A percentile compares a stretch with the other conserved stretches of the same genome.
These are phyloP conservation scores for Sporothrix curviconia DNA, from an alignment of 2,329 filamentous ascomycete genomes.

Conservation along the genomic window DNA sequence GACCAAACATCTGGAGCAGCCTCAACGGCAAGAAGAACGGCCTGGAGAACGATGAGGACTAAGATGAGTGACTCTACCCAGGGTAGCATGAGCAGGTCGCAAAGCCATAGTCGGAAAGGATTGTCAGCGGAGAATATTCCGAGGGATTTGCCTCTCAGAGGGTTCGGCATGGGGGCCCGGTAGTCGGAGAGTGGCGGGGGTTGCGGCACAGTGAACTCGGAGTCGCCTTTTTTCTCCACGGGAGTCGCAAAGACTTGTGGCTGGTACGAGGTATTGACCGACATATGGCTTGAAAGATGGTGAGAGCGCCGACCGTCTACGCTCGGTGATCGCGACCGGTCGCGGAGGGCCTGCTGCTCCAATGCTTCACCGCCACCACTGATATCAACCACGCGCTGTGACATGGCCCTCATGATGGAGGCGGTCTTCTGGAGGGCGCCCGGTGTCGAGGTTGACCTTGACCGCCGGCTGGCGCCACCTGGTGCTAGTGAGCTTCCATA, in stretches of 20 bases:
- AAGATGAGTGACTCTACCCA: conserved; percentile 82
- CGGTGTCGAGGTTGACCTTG: conserved; percentile 56
- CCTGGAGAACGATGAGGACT: conserved; percentile 79
- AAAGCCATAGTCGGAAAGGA: conserved; percentile 64
- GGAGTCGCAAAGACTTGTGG: conserved; percentile 40
- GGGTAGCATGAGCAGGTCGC: conserved; percentile 79
- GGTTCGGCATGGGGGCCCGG: conserved; percentile 53
- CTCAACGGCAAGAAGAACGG: conserved; percentile 80
- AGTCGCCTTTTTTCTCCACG: conserved; percentile 38
- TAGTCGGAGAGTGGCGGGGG: conserved; percentile 26
- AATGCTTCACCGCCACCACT: conserved; percentile 84
- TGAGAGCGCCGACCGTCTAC: conserved; percentile 44
- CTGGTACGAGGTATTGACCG: conserved; percentile 45
- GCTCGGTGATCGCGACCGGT: conserved; percentile 51
- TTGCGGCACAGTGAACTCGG: conserved; percentile 27
- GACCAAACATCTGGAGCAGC: conserved; percentile 64
- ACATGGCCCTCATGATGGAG: conserved; percentile 78
- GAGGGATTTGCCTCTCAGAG: conserved; percentile 76
- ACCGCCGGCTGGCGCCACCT: conserved; percentile 43
- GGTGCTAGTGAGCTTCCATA: conserved; percentile 53
- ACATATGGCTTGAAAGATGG: conserved; percentile 38
- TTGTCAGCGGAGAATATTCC: conserved; percentile 79
- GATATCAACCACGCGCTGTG: conserved; percentile 94
- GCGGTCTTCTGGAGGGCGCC: conserved; percentile 62
- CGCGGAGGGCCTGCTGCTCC: conserved; percentile 61